Conservation (phyloP, 441 rosid genomes). For the Populus hybrid region DNA sequence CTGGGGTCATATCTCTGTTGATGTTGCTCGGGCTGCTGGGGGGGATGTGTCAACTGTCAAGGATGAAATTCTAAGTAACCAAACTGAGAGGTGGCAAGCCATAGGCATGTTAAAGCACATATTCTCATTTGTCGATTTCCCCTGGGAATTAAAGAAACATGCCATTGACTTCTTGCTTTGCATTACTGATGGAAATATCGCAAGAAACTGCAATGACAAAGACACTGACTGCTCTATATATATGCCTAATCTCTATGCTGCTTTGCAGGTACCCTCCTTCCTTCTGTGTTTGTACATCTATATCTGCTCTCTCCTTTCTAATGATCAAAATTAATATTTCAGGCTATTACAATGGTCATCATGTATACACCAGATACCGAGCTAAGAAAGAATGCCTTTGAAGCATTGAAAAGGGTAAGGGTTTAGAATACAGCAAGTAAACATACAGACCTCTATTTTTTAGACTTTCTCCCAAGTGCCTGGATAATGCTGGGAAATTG, state of each 20-base stretch:
- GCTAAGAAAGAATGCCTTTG: conserved; percentile 65
- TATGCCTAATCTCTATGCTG: conserved; percentile 56
- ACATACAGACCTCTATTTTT: not conserved
- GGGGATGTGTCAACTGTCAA: conserved; percentile 39
- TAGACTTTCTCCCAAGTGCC: not conserved
- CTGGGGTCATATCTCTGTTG: conserved; percentile 58
- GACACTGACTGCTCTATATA: conserved; percentile 46
- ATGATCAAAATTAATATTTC: conserved; percentile 20
- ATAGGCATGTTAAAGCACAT: conserved; percentile 67
- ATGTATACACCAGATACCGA: conserved; percentile 52
- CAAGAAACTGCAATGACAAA: conserved; percentile 30
- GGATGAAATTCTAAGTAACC: conserved; percentile 52
- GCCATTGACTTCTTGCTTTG: conserved; percentile 60
- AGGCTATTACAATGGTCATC: conserved; percentile 65
- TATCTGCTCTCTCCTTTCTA: conserved; percentile 16
- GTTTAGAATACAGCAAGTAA: not conserved
- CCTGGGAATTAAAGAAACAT: conserved; percentile 67
- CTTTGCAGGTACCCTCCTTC: conserved; percentile 57
- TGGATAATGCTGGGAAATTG: not conserved
- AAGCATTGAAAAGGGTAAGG: conserved; percentile 67
- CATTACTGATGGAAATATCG: conserved; percentile 42
- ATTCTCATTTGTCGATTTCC: conserved; percentile 48
- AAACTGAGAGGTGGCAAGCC: conserved; percentile 68
- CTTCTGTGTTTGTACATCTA: conserved; percentile 11
- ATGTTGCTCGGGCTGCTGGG: conserved; percentile 44